Base-by-base conservation (phyloP, 257 asterid genomes). In the Misopates orontium region DNA sequence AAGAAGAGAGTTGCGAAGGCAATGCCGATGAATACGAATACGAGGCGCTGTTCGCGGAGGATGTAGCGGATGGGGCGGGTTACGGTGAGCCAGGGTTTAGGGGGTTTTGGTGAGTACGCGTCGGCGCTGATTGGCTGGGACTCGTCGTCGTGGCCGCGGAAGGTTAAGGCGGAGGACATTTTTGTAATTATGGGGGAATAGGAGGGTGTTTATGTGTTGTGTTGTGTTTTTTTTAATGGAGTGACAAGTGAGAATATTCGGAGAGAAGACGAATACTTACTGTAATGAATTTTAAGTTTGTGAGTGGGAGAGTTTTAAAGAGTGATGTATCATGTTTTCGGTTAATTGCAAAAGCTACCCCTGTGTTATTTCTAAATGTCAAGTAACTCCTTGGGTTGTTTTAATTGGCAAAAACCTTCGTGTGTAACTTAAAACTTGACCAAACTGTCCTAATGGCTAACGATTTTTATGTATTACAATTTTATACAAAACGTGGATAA, bases 121-220 rank as follows among this genome's bases (percentile, higher is more conserved):
- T 85, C 95, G 50, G 73, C 36, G 36, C 36, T 70, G 60, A 51
- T 70, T 31, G 74, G 76, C 1, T 80, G 92, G 47, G 95, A 62
- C 7, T 28, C 36, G 62, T 91, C 98, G 68, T 91, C 96, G 76
- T 86, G 96, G 64, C 98, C 96, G 42, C 96, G 90, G 79, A 75
- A 91, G 56, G 76, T 89, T 79, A 91, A 72, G 82, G 89, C 98
- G 47, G 98, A 87, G 8, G 75, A 84, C 96, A 89, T 90, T 49
- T 44, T 8, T n/a, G 0, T 9, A 1, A n/a, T 40, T 52, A 17
- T 60, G 66, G 50, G 1, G 56, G 56, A 50, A 36, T 7, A 1
- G 32, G 31, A 17, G 36, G 36, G 3, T 28, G 36, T 28, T 28
- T 28, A 28, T 28, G 36, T 28, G 36, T 28, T 8, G 50, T 10